These are phyloP conservation scores for Suillus sp. DNA, from an alignment of 768 basidiomycete genomes.

Conservation along the genomic window DNA sequence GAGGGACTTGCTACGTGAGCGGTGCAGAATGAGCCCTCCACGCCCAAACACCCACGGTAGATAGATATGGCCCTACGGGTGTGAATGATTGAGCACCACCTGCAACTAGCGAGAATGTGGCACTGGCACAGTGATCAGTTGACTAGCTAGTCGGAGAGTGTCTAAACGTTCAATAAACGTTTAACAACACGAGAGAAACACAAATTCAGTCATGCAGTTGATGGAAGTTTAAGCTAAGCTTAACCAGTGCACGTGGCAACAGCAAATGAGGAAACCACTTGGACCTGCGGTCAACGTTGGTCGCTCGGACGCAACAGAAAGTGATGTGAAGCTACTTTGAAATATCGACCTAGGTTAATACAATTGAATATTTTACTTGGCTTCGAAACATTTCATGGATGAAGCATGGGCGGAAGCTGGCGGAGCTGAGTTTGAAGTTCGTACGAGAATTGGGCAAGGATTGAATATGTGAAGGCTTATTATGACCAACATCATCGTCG, in stretches of 20 bases:
- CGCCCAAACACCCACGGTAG: constrained; percentile 1
- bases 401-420: constrained; percentile 9
- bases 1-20: background rate
- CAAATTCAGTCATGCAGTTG: background rate
- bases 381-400: background rate
- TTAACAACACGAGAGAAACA: background rate
- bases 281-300: background rate
- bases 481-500: constrained; percentile 15
- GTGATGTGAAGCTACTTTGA: background rate
- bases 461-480: constrained; percentile 10
- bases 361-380: background rate
- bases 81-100: background rate
- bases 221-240: background rate
- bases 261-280: constrained; percentile 3
- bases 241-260: constrained; percentile 3
- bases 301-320: background rate
- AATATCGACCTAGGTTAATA: background rate
- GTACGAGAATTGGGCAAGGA: constrained; percentile 7
- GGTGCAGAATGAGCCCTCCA: background rate
- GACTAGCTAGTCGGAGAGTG: background rate
- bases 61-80: background rate
- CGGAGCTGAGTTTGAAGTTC: constrained; percentile 32
- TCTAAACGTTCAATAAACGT: background rate
- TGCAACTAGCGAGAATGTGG: background rate
- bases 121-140: background rate